Evolutionary conservation across 2,329 filamentous ascomycete genomes (phyloP).

Genomic region (Fusarium armeniacum): DNA sequence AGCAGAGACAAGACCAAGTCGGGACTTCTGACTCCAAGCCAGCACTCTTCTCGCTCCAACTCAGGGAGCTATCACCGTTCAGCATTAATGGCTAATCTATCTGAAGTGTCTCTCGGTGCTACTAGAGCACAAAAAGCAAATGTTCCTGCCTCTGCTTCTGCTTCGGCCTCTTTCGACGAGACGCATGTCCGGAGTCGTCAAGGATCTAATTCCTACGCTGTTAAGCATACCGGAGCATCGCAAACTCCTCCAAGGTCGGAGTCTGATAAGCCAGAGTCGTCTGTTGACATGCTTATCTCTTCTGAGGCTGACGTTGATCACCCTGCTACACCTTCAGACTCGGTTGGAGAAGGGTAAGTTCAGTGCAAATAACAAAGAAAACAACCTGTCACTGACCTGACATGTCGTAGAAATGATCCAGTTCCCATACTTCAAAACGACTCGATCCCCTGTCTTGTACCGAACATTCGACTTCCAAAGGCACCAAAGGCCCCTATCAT

Average conservation of each 20-base stretch:
- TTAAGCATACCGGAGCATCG: slow-evolving; percentile 30
- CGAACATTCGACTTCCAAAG: slow-evolving; percentile 16
- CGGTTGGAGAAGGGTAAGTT: slow-evolving; percentile 27
- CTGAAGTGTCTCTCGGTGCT: slow-evolving; percentile 35
- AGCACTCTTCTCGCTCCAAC: slow-evolving; percentile 49
- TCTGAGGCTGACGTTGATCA: slow-evolving; percentile 39
- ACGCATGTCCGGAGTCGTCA: slow-evolving; percentile 22
- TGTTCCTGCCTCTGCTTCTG: background rate
- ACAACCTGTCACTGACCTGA: slow-evolving; percentile 25
- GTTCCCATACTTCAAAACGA: slow-evolving; percentile 36
- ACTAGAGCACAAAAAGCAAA: slow-evolving; percentile 3
- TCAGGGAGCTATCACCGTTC: slow-evolving; percentile 46
- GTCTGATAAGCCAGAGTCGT: slow-evolving; percentile 25
- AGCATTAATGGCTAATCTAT: slow-evolving; percentile 24
- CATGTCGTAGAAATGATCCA: slow-evolving; percentile 20
- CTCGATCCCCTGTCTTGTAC: slow-evolving; percentile 29
- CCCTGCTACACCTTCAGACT: slow-evolving; percentile 33
- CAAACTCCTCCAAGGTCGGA: slow-evolving; percentile 17
- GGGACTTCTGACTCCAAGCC: slow-evolving; percentile 46
- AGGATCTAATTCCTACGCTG: slow-evolving; percentile 32
- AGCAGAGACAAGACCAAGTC: slow-evolving; percentile 43
- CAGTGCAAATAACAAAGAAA: fast-evolving
- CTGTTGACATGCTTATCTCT: slow-evolving; percentile 37
- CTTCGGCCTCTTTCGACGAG: slow-evolving; percentile 10
- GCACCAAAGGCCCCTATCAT: slow-evolving; percentile 33